Evolutionary conservation across 768 basidiomycete genomes (phyloP).

Genomic region (Sarcodon aspratus): DNA sequence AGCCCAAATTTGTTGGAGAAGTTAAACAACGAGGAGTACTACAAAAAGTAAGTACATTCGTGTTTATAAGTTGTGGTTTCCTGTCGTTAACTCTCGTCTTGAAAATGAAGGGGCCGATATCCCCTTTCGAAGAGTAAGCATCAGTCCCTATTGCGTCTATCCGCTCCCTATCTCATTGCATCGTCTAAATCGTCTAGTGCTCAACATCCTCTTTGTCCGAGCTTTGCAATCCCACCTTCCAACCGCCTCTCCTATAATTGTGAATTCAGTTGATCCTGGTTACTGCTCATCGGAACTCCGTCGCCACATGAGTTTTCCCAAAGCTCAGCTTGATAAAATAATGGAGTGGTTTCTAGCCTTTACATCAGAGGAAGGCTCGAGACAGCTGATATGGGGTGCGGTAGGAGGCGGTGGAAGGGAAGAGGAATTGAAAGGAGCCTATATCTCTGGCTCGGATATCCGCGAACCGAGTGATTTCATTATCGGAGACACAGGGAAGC

Average conservation of each 20-base stretch:
- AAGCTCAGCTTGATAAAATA: background rate
- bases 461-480: conserved; percentile 21
- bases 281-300: conserved; percentile 21
- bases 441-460: conserved; percentile 16
- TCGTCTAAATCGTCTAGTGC: conserved; percentile 13
- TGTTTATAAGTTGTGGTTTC: too few relatives aligned
- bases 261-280: conserved; percentile 23
- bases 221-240: conserved; percentile 22
- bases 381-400: conserved; percentile 22
- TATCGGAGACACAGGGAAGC: conserved; percentile 18
- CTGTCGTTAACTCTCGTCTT: too few relatives aligned
- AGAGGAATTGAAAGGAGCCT: conserved; percentile 17
- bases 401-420: conserved; percentile 11
- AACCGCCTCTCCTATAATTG: conserved; percentile 14
- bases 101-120: conserved; percentile 1
- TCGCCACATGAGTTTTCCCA: conserved; percentile 6
- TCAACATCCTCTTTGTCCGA: conserved; percentile 24
- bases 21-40: conserved; percentile 18
- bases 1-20: conserved; percentile 15
- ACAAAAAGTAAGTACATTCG: conserved; percentile 7
- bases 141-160: background rate
- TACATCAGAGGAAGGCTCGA: conserved; percentile 22
- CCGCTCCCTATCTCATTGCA: too few relatives aligned
- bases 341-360: conserved; percentile 16
- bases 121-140: background rate